Conservation (phyloP, 306 rosid genomes). For the Parietaria judaica region DNA sequence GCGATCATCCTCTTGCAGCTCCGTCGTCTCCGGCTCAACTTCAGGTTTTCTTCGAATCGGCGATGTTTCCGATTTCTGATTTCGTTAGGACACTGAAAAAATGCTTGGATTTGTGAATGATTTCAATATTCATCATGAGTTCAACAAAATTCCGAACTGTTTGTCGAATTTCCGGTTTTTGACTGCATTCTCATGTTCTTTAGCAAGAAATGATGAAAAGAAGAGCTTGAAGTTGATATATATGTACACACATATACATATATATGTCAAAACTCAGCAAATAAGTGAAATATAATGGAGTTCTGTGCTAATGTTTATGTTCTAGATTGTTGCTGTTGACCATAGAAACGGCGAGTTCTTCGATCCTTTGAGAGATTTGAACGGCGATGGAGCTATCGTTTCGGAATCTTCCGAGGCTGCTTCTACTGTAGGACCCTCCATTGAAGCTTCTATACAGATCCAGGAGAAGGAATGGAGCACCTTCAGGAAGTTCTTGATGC, state of each 20-base stretch:
- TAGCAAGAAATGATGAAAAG: not conserved
- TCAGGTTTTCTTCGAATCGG: conserved; percentile 34
- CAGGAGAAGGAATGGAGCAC: conserved; percentile 69
- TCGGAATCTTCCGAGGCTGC: conserved; percentile 21
- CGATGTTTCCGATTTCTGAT: not conserved
- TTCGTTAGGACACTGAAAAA: conserved; percentile 18
- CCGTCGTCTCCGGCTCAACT: conserved; percentile 21
- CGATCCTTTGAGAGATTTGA: conserved; percentile 72
- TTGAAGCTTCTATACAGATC: conserved; percentile 29
- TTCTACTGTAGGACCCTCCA: conserved; percentile 18
- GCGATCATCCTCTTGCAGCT: conserved; percentile 47
- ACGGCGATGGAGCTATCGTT: conserved; percentile 25
- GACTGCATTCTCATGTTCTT: not conserved
- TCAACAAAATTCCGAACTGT: not conserved
- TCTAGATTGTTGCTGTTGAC: conserved; percentile 41
- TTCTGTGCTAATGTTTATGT: conserved; percentile 14
- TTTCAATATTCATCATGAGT: not conserved
- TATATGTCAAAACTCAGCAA: not conserved
- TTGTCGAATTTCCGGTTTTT: not conserved
- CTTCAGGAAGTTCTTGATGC: conserved; percentile 70
- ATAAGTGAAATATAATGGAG: conserved; percentile 10
- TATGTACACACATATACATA: not conserved
- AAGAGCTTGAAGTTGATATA: not conserved
- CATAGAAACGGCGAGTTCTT: conserved; percentile 35
- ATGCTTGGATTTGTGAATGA: not conserved